Base-by-base conservation (phyloP, 2,329 filamentous ascomycete species). In the Aspergillus sp. region DNA sequence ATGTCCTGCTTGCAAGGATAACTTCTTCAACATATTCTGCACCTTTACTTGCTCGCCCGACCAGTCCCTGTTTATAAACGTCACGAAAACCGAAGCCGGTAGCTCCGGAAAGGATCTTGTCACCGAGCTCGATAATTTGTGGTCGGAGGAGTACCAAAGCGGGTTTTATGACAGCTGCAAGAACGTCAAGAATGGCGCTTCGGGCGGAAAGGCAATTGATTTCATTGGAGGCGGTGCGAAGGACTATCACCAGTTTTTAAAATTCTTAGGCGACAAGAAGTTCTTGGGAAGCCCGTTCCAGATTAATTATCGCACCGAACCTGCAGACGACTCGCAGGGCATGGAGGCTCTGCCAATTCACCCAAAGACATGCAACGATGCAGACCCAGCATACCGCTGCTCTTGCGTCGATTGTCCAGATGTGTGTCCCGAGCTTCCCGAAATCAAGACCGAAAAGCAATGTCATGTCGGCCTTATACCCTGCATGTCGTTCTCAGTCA, bases 11-110 rank as follows among this genome's bases (percentile, higher is more conserved):
- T 99, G 95, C 83, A 96, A 95, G 76, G 89, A 93, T 68, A 99
- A 99, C 80, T 99, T 99, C 80, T 98, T 91, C 81, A 96, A 99
- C 78, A 82, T 96, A 44, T 99, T 99, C 75, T 99, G 95, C 78
- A 96, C 92, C 4, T 98, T 99, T 71, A 98, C 93, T 2, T 99
- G 96, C 79, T 99, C 95, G 4, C 93, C 96, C 5, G 89, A 99
- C 69, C 95, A 99, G 73, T 97, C 92, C 0, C 80, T 96, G 0
- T 99, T 99, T 70, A 81, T 99, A 72, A 99, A 99, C 68, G 86
- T 99, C 43, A 98, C 95, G 11, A 77, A 87, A 53, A 89, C 88
- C 0, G 83, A 85, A 61, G 81, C 74, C 74, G 78, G 62, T 71
- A 82, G 74, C 55, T 76, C 68, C 24, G 76, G 76, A 12, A 87